Conservation (phyloP, 2,329 filamentous ascomycete species). For the Hypoxylon sp. region DNA sequence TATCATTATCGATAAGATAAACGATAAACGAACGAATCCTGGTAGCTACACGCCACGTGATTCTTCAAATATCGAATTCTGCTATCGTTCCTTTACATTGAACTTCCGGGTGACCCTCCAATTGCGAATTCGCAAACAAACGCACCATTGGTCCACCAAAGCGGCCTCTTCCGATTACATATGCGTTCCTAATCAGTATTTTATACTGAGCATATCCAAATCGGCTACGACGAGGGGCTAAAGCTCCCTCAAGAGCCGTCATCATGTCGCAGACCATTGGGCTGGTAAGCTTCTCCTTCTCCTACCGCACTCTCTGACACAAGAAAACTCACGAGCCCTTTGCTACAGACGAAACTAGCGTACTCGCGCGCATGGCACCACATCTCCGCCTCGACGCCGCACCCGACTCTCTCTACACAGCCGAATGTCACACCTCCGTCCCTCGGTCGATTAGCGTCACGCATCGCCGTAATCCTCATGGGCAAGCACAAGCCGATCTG, state of each 20-base stretch:
- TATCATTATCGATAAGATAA: constrained; percentile 19
- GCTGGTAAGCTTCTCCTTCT: constrained; percentile 67
- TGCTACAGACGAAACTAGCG: constrained; percentile 87
- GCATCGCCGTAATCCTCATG: constrained; percentile 91
- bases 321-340: constrained; percentile 19
- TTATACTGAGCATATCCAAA: constrained; percentile 4
- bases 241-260: constrained; percentile 53
- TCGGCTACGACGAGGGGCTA: constrained; percentile 34
- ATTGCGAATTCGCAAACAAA: constrained; percentile 33
- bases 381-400: constrained; percentile 78
- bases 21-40: background rate
- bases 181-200: constrained; percentile 10
- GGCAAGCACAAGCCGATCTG: constrained; percentile 99
- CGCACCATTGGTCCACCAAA: constrained; percentile 29
- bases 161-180: background rate
- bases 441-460: constrained; percentile 90
- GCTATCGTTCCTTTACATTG: constrained; percentile 20
- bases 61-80: constrained; percentile 39
- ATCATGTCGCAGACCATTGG: constrained; percentile 86
- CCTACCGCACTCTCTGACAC: constrained; percentile 4
- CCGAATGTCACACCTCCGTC: constrained; percentile 76
- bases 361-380: constrained; percentile 98
- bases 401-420: constrained; percentile 72
- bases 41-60: constrained; percentile 38
- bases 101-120: constrained; percentile 15